Evolutionary conservation across 306 rosid genomes (phyloP), one percentile per base, ranked within the genome.

Genomic region (Cotoneaster glaucophyllus): DNA sequence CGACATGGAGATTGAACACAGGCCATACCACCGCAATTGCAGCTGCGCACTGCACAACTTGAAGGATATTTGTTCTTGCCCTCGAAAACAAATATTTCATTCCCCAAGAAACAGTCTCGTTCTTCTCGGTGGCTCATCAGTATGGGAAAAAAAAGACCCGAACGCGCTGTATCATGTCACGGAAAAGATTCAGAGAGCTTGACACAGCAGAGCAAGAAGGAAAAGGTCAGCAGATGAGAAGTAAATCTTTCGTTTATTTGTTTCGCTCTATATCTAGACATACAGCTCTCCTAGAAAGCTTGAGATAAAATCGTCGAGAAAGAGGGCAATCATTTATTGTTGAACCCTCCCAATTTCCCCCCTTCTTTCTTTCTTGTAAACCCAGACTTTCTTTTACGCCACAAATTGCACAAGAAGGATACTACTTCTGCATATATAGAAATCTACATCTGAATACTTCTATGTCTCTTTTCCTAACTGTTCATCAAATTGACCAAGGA

Each of bases 21-120:
- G 92, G 71, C 98, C 98, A 15, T 90, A 90, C 83, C 98, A 93
- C 67, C 90, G 90, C 39, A 89, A 93, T 54, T 93, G 98, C 73
- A 82, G 88, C 15, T 93, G 98, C 66, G 89, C 89, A 26, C 76
- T 93, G 56, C 93, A 91, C 74, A 84, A 80, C 29, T 59, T 66
- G 43, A 87, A 82, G 65, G 79, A 25, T 18, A 26, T 29, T 28
- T 70, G 81, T 63, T 74, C 74, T 39, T 82, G 83, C 53, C 58
- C 83, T 80, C 81, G 39, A 0, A 78, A 17, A 77, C 64, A 50
- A 67, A 9, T 22, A 21, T 89, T 25, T 84, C 90, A 0, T 89
- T 84, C 74, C 82, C 80, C 67, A 86, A 50, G 77, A 88, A 74
- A 77, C 57, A 71, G 34, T 45, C 77, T 21, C 72, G 32, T 21